Evolutionary conservation across 306 rosid species (phyloP).

Genomic region (Quercus alba): DNA sequence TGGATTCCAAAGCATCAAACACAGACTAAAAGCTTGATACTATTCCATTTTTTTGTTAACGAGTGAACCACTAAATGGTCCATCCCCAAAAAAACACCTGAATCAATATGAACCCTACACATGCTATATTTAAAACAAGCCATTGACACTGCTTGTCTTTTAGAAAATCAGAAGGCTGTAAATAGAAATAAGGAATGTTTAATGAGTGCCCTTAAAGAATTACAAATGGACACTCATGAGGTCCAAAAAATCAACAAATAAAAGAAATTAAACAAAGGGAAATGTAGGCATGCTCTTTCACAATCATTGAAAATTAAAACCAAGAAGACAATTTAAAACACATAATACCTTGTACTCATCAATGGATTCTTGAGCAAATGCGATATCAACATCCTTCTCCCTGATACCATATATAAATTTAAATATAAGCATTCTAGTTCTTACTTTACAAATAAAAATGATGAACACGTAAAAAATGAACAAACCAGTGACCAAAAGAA

Average conservation of each 20-base stretch:
- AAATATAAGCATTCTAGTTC: conserved; percentile 24
- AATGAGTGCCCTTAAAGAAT: too few species aligned
- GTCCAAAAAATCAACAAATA: too few species aligned
- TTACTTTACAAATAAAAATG: conserved; percentile 6
- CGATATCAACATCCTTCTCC: conserved; percentile 94
- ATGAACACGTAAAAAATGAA: neutral
- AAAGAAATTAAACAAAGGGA: neutral
- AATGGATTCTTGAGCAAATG: conserved; percentile 93
- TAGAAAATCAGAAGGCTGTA: neutral
- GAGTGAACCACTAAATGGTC: neutral
- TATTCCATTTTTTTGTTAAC: neutral
- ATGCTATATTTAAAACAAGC: neutral
- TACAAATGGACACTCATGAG: too few species aligned
- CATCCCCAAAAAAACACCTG: neutral
- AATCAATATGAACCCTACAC: neutral
- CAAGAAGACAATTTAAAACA: conserved; percentile 1
- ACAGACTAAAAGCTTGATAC: neutral
- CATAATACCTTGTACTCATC: conserved; percentile 87
- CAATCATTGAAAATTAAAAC: neutral
- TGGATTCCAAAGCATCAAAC: neutral
- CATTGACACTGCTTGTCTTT: neutral
- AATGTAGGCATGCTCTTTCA: neutral
- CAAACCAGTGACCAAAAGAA: neutral
- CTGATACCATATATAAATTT: conserved; percentile 42
- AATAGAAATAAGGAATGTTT: too few species aligned